Base-by-base conservation (phyloP, 73 alveolate species). In the Tetrahymena thermophila region DNA sequence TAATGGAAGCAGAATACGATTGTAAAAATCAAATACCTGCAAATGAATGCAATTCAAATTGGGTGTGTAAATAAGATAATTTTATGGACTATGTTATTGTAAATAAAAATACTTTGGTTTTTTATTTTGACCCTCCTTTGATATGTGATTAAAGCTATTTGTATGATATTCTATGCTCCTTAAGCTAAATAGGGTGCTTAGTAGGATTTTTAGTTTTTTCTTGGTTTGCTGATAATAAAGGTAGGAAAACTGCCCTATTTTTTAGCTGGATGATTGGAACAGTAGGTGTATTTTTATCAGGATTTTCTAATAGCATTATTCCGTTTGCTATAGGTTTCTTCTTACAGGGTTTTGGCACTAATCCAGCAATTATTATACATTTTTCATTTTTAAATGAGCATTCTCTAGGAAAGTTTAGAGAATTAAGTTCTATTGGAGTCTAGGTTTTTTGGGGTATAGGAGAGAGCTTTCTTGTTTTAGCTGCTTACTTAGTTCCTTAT, bases 361-460 rank as follows among this genome's bases (percentile, higher is more conserved):
- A 94, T 84, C 95, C 96, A 85, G 96, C 96, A 0, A 94, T 94
- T 23, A 94, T 94, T 15, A 38, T 94, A 10, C 96, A 94, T 43
- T 94, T 85, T 84, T 94, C 96, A 15, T 94, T 94, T 38, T n/a
- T 94, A 13, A 94, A 94, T 94, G 96, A 94, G 34, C 96, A 94
- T 42, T 43, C 96, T 35, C 28, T 44, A 84, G 96, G 96, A 84
- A 84, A 94, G 31, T 94, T 94, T 43, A 94, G 96, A 94, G 96
- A 94, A 21, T 43, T 94, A 38, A 43, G 55, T 42, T 85, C 93
- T 40, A 85, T 85, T 11, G 96, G 96, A 40, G 93, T 94, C 6
- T 85, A 94, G 42, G 93, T 94, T 14, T 94, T 83, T 93, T 94
- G 58, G 56, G 96, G 93, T 40, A 84, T 94, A 55, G 96, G 96